Base-by-base conservation (phyloP, 192 early-diverging fungal species). In the Podila epigama region DNA sequence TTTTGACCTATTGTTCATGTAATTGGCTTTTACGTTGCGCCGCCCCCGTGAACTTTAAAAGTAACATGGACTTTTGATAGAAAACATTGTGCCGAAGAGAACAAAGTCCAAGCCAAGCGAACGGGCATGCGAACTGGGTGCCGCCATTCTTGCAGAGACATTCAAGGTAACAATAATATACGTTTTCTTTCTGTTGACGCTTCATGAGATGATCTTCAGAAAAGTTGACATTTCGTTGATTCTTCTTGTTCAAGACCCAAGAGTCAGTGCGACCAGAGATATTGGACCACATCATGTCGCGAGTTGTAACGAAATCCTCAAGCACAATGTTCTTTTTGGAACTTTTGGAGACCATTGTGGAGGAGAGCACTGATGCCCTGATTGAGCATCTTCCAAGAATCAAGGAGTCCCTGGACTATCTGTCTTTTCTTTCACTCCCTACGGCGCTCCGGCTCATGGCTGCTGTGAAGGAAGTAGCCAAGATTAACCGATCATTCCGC, bases 241-340 rank as follows among this genome's bases (percentile, higher is more conserved):
- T 81, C 10, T 89, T 81, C 65, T 22, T 68, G 58, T n/a, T n/a
- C n/a, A n/a, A n/a, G 80, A 63, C 83, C 10, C 92, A 94, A 64
- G 83, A 81, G 39, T 87, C 91, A 59, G 88, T 90, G 52, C 86
- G 92, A 22, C 68, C 68, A 18, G 90, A 92, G 66, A 81, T 94
- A n/a, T 62, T 94, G 11, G 89, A 87, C 9, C 89, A 92, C 75
- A 89, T 94, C 60, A 68, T 84, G 32, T 84, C 83, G 10, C 81
- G 85, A 35, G 78, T 90, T 27, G 77, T 89, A 28, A 81, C 82
- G 15, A 80, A 82, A 32, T 84, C 86, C 3, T 34, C 60, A 15
- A 84, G 85, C 50, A 80, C 81, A 15, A 41, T 68, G 18, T 64
- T 75, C 32, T 88, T 87, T 58, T 50, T 89, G 41, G 31, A 66